Evolutionary conservation across 2,329 filamentous ascomycete species (phyloP).

Genomic region (Fusarium cicatricum): DNA sequence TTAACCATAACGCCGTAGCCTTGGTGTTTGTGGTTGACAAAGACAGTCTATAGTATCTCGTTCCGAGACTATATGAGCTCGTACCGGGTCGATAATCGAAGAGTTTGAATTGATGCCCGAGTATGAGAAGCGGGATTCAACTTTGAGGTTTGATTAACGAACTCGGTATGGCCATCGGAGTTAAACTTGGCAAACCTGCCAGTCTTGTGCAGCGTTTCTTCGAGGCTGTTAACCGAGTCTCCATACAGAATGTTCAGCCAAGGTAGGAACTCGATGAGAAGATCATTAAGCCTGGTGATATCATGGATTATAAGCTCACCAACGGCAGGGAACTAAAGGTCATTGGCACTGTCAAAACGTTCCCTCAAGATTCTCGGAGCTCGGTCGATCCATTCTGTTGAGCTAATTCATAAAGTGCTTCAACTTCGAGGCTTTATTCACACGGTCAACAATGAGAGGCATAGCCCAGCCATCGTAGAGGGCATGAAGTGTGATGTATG

Average conservation of each 20-base stretch:
- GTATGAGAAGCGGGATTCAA: too few species aligned
- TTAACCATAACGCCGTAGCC: too few species aligned
- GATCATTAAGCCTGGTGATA: constrained; percentile 35
- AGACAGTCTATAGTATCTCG: too few species aligned
- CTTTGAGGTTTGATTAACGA: too few species aligned
- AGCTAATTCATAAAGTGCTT: constrained; percentile 61
- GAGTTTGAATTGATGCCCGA: too few species aligned
- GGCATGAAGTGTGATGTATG: constrained; percentile 64
- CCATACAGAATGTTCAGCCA: constrained; percentile 41
- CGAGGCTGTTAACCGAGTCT: background rate
- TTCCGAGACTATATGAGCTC: too few species aligned
- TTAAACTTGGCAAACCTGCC: too few species aligned
- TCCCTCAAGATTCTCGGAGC: constrained; percentile 57
- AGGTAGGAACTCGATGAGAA: constrained; percentile 37
- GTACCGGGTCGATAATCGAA: too few species aligned
- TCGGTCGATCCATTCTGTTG: constrained; percentile 47
- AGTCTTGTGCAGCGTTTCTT: too few species aligned
- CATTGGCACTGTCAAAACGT: constrained; percentile 54
- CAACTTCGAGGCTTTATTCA: constrained; percentile 58
- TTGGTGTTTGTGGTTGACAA: too few species aligned
- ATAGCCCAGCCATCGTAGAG: constrained; percentile 65
- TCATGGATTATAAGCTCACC: constrained; percentile 56
- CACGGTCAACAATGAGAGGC: constrained; percentile 57
- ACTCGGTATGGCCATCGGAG: too few species aligned
- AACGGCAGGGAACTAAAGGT: constrained; percentile 56